Evolutionary conservation across 441 rosid genomes (phyloP), one percentile per base, ranked within the genome.

Genomic region (Jatropha multifida): DNA sequence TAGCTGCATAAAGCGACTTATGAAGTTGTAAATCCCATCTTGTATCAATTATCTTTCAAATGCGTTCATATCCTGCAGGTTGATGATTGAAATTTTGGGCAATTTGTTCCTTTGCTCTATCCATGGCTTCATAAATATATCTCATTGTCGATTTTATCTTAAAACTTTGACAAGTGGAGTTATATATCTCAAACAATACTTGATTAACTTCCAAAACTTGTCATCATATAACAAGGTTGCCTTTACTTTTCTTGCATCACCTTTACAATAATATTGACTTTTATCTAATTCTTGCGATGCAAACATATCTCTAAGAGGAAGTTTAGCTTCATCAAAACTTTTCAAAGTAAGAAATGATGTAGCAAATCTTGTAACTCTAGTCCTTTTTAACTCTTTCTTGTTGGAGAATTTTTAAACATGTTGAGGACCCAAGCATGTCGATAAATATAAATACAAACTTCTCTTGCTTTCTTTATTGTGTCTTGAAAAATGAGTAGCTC

Each of bases 281-380:
- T 65, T 65, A 18, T 32, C 68, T 11, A 23, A 64, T 64, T 64
- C 68, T 40, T 64, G 13, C 0, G 26, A 64, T 40, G 26, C 42
- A 40, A 64, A 64, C 48, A 64, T 64, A 64, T 48, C 67, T 7
- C 9, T 64, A 17, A 64, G 67, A 37, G 69, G 37, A 66, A 66
- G 54, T 52, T 66, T 66, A 2, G 5, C 18, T 65, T 65, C 23
- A 0, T 38, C 49, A 65, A 65, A 65, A 65, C 68, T 65, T 9
- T 18, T 66, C 17, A 66, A 6, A 10, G 69, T 66, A 14, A 66
- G 69, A 66, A 42, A 66, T 18, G 37, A 42, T 66, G 69, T 66
- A 18, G 52, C 68, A 63, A 64, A 66, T 66, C 54, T 66, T 44
- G 18, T 66, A 1, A 44, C 37, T 11, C 69, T 7, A 40, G 26